Percentiles rank a stretch among this genome's conserved stretches.
Evolutionary conservation across 345 rosid species (phyloP).

Genomic region (Xanthoceras sorbifolium): DNA sequence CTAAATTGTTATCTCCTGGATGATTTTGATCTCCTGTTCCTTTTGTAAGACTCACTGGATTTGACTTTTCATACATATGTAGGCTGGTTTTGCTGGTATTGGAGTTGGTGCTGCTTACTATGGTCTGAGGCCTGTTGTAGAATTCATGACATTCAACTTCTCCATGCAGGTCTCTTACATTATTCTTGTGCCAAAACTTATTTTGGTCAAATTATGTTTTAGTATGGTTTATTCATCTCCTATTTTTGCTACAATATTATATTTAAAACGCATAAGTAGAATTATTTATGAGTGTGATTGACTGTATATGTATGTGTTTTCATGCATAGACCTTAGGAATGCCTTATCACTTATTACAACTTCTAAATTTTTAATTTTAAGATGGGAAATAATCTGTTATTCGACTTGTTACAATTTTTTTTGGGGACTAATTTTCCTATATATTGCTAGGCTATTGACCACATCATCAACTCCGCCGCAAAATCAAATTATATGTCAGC

Average conservation of each 20-base stretch:
- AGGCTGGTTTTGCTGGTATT: constrained; percentile 98
- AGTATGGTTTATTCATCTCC: not conserved
- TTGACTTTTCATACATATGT: constrained; percentile 24
- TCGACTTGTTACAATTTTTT: not conserved
- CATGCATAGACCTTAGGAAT: not conserved
- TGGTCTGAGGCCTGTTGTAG: constrained; percentile 82
- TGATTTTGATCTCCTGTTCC: not conserved
- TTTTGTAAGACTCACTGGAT: not conserved
- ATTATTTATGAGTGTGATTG: not conserved
- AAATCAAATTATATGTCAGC: constrained; percentile 89
- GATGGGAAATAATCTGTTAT: not conserved
- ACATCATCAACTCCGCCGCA: constrained; percentile 88
- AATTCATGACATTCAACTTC: constrained; percentile 96
- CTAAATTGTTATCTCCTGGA: not conserved
- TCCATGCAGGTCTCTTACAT: constrained; percentile 70
- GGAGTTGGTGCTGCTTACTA: constrained; percentile 96
- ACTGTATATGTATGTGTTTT: not conserved
- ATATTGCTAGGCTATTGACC: constrained; percentile 76
- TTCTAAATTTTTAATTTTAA: not conserved
- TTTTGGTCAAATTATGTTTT: not conserved
- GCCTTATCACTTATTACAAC: not conserved
- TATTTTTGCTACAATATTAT: not conserved
- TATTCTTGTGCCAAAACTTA: not conserved
- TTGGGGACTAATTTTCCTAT: not conserved
- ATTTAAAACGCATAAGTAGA: not conserved